Conservation (phyloP, 2,329 filamentous ascomycete species). For the Cordyceps fumosorosea region DNA sequence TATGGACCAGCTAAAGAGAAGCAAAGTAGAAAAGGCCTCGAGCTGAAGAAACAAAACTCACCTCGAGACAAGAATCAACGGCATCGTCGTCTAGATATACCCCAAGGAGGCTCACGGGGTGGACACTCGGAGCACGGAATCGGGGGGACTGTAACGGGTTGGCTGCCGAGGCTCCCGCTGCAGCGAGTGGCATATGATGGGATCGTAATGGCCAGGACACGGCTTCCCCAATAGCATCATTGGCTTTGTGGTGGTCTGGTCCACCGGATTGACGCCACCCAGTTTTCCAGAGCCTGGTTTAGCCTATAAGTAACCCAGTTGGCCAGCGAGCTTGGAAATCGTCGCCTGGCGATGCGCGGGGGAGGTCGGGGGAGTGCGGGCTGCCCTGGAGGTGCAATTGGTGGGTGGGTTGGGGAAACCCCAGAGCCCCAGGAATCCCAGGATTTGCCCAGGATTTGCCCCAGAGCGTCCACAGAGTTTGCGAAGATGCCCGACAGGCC, state of each 20-base stretch:
- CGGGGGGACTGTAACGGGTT: conserved; percentile 11
- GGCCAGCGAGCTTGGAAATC: not conserved
- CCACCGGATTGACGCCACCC: conserved; percentile 9
- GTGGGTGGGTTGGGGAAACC: conserved; percentile 8
- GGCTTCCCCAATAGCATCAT: not conserved
- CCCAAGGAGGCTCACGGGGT: not conserved
- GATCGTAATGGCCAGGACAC: conserved; percentile 7
- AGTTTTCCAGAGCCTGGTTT: conserved; percentile 2
- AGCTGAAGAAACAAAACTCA: not conserved
- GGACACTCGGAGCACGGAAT: conserved; percentile 3
- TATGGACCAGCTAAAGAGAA: not conserved
- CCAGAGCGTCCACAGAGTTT: not conserved
- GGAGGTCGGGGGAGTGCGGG: conserved; percentile 10
- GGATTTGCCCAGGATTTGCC: not conserved
- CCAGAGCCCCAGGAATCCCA: conserved; percentile 7
- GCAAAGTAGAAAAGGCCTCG: not conserved
- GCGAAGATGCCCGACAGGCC: not conserved
- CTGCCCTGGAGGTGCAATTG: conserved; percentile 1
- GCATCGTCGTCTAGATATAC: conserved; percentile 6
- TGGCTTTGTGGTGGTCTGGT: not conserved
- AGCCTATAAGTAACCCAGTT: not conserved
- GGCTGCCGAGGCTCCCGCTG: conserved; percentile 10
- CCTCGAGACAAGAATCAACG: not conserved
- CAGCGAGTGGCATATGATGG: conserved; percentile 13
- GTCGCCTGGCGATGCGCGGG: conserved; percentile 1